Evolutionary conservation across 2,329 filamentous ascomycete genomes (phyloP).

Genomic region (Botrytis hyacinthi): DNA sequence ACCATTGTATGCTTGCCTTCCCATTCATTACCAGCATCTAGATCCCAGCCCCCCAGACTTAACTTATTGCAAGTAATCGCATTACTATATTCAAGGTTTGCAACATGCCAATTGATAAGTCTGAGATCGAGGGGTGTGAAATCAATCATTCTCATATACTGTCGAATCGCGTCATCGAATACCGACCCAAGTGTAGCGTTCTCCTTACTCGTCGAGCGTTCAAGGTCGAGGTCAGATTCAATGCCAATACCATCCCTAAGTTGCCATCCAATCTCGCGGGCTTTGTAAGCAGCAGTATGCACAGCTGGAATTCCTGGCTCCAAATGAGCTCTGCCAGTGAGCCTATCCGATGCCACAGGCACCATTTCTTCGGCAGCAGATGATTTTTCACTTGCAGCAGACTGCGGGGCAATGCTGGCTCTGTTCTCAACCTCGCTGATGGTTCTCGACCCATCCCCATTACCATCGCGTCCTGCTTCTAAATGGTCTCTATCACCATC

Average conservation of each 20-base stretch:
- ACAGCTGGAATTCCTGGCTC: slow-evolving; percentile 68
- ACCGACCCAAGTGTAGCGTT: slow-evolving; percentile 82
- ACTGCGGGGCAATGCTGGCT: slow-evolving; percentile 55
- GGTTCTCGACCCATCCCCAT: slow-evolving; percentile 65
- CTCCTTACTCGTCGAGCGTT: slow-evolving; percentile 56
- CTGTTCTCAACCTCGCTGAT: slow-evolving; percentile 71
- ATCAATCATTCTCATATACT: slow-evolving; percentile 81
- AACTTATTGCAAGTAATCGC: slow-evolving; percentile 83
- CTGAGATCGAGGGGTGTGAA: slow-evolving; percentile 83
- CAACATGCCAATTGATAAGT: slow-evolving; percentile 95
- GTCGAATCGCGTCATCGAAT: slow-evolving; percentile 84
- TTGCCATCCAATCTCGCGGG: slow-evolving; percentile 78
- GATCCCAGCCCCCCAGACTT: slow-evolving; percentile 90
- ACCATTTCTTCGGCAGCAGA: slow-evolving; percentile 49
- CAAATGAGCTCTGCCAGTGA: slow-evolving; percentile 71
- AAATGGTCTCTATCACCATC: slow-evolving; percentile 82
- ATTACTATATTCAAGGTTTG: slow-evolving; percentile 97
- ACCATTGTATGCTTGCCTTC: slow-evolving; percentile 93
- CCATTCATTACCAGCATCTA: slow-evolving; percentile 97
- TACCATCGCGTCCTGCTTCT: slow-evolving; percentile 76
- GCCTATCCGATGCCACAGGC: slow-evolving; percentile 62
- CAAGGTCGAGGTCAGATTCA: slow-evolving; percentile 69
- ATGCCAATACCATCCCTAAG: slow-evolving; percentile 62
- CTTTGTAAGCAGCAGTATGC: slow-evolving; percentile 72
- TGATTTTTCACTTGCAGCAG: slow-evolving; percentile 42